phyloP scores from a whole-genome alignment of 352 stramenopile genomes.

The Phytophthora ramorum region DNA sequence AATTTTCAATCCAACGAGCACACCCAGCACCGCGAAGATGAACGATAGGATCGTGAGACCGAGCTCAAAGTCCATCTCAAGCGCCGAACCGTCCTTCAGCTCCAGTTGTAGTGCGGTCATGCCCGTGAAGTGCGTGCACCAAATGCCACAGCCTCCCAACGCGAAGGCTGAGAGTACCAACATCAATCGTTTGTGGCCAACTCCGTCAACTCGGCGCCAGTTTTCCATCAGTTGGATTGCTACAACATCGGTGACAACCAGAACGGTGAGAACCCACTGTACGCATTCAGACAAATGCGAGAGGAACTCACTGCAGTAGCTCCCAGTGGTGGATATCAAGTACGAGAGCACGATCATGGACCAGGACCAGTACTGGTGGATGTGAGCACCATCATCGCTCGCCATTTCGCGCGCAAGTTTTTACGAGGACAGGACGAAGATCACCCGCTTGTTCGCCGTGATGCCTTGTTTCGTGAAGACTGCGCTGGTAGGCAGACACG shows the following conservation, averaged over 20 bases:
- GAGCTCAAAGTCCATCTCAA: constrained; percentile 64
- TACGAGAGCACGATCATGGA: constrained; percentile 58
- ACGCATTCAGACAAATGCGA: background rate
- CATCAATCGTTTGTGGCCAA: constrained; percentile 43
- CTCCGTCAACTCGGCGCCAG: constrained; percentile 45
- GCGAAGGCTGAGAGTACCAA: constrained; percentile 46
- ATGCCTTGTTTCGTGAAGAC: background rate
- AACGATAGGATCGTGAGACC: constrained; percentile 62
- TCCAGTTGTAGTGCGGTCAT: constrained; percentile 56
- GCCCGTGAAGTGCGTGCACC: constrained; percentile 75
- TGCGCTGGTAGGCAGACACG: background rate
- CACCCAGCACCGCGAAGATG: constrained; percentile 54
- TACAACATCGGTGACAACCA: constrained; percentile 20
- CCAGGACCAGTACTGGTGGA: constrained; percentile 56
- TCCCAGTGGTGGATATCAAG: constrained; percentile 63
- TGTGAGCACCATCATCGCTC: constrained; percentile 6
- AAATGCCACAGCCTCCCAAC: constrained; percentile 67
- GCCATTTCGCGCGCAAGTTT: constrained; percentile 5
- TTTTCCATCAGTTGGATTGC: constrained; percentile 79
- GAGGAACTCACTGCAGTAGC: constrained; percentile 61
- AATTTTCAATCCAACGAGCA: constrained; percentile 62
- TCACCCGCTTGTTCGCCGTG: background rate
- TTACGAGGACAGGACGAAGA: background rate
- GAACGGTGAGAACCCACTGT: background rate
- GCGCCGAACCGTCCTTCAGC: constrained; percentile 36